phyloP scores from a whole-genome alignment of 1,284 basidiomycete species.

The Cryptococcus sp. region DNA sequence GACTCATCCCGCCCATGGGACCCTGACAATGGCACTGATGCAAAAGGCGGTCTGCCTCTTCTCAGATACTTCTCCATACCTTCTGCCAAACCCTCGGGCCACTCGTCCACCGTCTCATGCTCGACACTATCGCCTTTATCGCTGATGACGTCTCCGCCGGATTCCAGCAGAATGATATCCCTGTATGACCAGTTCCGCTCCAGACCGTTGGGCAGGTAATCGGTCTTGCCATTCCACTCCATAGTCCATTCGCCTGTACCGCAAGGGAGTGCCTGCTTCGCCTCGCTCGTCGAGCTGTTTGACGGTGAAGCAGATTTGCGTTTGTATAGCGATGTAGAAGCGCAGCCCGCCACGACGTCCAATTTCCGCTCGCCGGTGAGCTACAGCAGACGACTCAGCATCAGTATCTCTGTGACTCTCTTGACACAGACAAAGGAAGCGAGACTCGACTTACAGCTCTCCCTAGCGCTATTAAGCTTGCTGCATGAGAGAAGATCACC shows the following conservation, averaged over 20 bases:
- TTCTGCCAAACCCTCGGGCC: constrained; percentile 45
- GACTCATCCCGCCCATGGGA: too few species aligned
- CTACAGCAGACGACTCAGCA: constrained; percentile 15
- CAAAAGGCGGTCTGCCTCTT: constrained; percentile 23
- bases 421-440: not conserved
- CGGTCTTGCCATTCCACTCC: constrained; percentile 44
- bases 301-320: constrained; percentile 20
- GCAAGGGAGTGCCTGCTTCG: constrained; percentile 8
- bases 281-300: not conserved
- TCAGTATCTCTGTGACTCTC: not conserved
- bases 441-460: constrained; percentile 37
- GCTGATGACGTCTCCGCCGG: constrained; percentile 46
- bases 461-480: constrained; percentile 53
- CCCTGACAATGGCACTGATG: too few species aligned
- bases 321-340: constrained; percentile 45
- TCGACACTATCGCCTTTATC: constrained; percentile 42
- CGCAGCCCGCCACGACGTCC: constrained; percentile 48
- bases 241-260: constrained; percentile 46
- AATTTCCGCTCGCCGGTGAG: constrained; percentile 39
- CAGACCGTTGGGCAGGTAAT: constrained; percentile 48
- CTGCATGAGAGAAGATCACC: constrained; percentile 57
- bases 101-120: constrained; percentile 33
- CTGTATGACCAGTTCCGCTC: constrained; percentile 52
- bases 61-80: constrained; percentile 45
- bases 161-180: constrained; percentile 36